Evolutionary conservation across 768 basidiomycete species (phyloP).

Genomic region (Gymnopilus dilepis): DNA sequence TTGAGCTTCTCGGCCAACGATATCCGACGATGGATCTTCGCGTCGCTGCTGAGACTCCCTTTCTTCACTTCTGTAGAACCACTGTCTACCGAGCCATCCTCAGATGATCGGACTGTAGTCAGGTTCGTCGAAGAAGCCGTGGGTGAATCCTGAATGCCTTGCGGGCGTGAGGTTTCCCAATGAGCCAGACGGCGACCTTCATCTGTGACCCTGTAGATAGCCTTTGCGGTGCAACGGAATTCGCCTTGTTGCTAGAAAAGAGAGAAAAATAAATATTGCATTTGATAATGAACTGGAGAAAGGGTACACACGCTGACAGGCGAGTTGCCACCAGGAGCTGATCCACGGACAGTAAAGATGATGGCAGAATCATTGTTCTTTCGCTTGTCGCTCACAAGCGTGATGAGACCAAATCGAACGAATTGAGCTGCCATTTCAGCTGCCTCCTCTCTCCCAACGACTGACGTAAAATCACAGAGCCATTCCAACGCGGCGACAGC

Average conservation of each 20-base stretch:
- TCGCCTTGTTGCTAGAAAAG: slow-evolving; percentile 82
- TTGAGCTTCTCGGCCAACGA: slow-evolving; percentile 80
- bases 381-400: slow-evolving; percentile 87
- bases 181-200: slow-evolving; percentile 86
- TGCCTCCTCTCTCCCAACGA: slow-evolving; percentile 94
- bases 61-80: slow-evolving; percentile 35
- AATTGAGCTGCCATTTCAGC: slow-evolving; percentile 99
- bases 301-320: slow-evolving; percentile 71
- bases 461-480: slow-evolving; percentile 97
- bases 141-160: slow-evolving; percentile 58
- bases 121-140: slow-evolving; percentile 70
- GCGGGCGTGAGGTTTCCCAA: slow-evolving; percentile 64
- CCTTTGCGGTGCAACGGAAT: slow-evolving; percentile 95
- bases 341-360: slow-evolving; percentile 90
- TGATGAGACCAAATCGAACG: slow-evolving; percentile 91
- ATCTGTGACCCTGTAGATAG: slow-evolving; percentile 93
- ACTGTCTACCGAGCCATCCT: slow-evolving; percentile 52
- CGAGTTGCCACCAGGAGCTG: slow-evolving; percentile 75
- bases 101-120: slow-evolving; percentile 61
- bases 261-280: slow-evolving; percentile 17
- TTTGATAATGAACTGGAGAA: slow-evolving; percentile 14
- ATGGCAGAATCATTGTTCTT: slow-evolving; percentile 92
- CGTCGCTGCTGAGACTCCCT: slow-evolving; percentile 42
- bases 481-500: slow-evolving; percentile 92
- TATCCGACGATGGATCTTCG: slow-evolving; percentile 79